phyloP scores from a whole-genome alignment of 1,284 basidiomycete species.

The Tremellales sp. region DNA sequence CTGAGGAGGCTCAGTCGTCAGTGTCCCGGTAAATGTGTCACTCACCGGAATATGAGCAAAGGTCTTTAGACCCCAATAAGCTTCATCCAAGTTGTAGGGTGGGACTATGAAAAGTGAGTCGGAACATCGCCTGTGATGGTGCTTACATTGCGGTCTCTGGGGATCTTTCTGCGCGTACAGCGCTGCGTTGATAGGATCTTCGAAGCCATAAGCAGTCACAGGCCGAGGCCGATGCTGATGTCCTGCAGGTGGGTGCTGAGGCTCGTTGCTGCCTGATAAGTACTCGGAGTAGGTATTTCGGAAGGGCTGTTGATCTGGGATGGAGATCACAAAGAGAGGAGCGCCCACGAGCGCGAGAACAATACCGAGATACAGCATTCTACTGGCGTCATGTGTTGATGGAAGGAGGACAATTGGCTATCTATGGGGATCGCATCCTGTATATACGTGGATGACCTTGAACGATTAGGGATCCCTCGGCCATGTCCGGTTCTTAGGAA shows the following conservation, averaged over 20 bases:
- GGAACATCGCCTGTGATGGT: neutral
- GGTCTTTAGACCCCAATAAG: conserved; percentile 13
- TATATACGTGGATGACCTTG: too few relatives aligned
- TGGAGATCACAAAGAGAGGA: too few relatives aligned
- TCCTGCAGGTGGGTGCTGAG: conserved; percentile 7
- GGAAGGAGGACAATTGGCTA: too few relatives aligned
- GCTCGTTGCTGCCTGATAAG: conserved; percentile 11
- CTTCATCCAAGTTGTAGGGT: conserved; percentile 6
- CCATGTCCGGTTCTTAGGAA: too few relatives aligned
- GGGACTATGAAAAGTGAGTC: conserved; percentile 2
- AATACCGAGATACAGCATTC: too few relatives aligned
- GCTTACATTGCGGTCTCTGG: conserved; percentile 4
- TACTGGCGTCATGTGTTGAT: too few relatives aligned
- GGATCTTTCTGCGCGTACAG: conserved; percentile 4
- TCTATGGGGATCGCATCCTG: too few relatives aligned
- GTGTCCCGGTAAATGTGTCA: neutral
- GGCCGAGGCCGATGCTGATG: neutral
- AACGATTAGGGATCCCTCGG: too few relatives aligned
- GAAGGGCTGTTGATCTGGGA: conserved; percentile 5
- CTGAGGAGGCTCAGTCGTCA: neutral
- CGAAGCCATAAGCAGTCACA: conserved; percentile 7
- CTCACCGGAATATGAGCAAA: conserved; percentile 12
- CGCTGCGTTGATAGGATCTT: conserved; percentile 7
- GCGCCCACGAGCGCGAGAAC: too few relatives aligned
- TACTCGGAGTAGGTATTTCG: conserved; percentile 13